phyloP scores from a whole-genome alignment of 331 rosid genomes.

The Malus hybrid region DNA sequence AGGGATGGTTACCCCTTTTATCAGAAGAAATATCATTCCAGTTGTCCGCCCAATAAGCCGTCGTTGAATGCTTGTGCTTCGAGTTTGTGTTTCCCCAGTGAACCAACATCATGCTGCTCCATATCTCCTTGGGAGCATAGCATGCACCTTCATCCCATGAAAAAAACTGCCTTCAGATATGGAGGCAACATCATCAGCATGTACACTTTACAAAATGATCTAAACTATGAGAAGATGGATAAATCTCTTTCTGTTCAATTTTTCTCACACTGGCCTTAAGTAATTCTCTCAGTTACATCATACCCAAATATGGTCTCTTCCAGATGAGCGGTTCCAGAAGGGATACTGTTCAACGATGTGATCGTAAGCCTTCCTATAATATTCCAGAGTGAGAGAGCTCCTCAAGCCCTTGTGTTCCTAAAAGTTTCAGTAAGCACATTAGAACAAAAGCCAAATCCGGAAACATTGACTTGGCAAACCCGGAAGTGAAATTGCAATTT shows the following conservation, averaged over 20 bases:
- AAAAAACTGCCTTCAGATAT: constrained; percentile 70
- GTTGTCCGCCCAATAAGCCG: constrained; percentile 91
- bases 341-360: no score
- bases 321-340: no score
- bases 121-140: constrained; percentile 98
- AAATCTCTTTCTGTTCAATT: constrained; percentile 8
- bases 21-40: constrained; percentile 69
- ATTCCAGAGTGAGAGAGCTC: no score
- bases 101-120: constrained; percentile 96
- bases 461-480: no score
- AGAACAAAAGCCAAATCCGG: no score
- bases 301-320: no score
- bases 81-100: constrained; percentile 98
- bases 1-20: constrained; percentile 77
- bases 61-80: constrained; percentile 87
- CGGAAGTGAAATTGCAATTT: no score
- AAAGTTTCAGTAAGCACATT: no score
- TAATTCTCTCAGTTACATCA: no score
- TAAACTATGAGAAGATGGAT: constrained; percentile 1
- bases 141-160: constrained; percentile 99
- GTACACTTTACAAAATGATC: neutral
- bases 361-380: no score
- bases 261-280: no score
- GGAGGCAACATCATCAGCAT: constrained; percentile 35
- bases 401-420: no score